These are phyloP conservation scores for Myriosclerotinia curreyana DNA, from an alignment of 2,329 filamentous ascomycete genomes.

Conservation along the genomic window DNA sequence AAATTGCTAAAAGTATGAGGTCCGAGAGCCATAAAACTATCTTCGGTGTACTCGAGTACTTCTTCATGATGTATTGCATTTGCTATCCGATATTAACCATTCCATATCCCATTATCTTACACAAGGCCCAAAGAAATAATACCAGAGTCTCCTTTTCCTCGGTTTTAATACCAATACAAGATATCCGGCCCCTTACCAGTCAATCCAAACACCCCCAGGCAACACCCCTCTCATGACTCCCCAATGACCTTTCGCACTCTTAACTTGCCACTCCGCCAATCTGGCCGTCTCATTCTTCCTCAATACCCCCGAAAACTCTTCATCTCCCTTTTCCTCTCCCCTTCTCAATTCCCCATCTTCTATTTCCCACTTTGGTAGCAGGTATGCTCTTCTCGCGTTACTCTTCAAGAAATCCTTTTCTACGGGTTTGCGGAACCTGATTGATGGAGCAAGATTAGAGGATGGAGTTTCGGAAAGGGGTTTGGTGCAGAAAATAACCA, in stretches of 20 bases:
- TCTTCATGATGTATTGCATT: not conserved
- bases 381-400: constrained; percentile 63
- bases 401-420: constrained; percentile 69
- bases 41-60: not conserved
- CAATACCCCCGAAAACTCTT: constrained; percentile 46
- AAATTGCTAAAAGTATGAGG: not conserved
- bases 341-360: constrained; percentile 33
- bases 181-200: constrained; percentile 58
- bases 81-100: not conserved
- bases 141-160: not conserved
- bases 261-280: constrained; percentile 68
- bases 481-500: constrained; percentile 81
- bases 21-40: not conserved
- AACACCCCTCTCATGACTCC: constrained; percentile 83
- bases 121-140: not conserved
- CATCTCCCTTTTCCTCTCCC: constrained; percentile 43
- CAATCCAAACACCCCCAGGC: constrained; percentile 77
- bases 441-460: constrained; percentile 31
- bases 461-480: constrained; percentile 1
- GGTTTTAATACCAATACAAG: not conserved
- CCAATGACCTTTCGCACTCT: constrained; percentile 85
- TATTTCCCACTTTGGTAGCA: constrained; percentile 72
- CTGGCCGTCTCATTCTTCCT: constrained; percentile 60
- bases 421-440: constrained; percentile 65
- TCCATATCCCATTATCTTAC: not conserved